These are phyloP conservation scores for Halophytophthora polymorphica DNA, from an alignment of 352 stramenopile genomes.

Conservation along the genomic window DNA sequence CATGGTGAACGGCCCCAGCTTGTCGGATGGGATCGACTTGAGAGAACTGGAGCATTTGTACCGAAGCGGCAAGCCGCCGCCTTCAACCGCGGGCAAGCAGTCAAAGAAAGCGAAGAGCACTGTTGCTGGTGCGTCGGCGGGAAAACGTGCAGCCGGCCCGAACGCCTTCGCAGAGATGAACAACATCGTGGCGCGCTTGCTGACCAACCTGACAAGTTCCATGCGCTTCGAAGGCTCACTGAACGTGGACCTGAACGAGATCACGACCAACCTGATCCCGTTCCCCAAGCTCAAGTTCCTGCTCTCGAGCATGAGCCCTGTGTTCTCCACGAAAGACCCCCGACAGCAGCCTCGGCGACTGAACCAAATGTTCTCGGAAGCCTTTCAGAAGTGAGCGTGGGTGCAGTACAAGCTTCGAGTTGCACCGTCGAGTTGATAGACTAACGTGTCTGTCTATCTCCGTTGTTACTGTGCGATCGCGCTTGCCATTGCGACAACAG, in stretches of 20 bases:
- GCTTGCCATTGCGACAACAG: conserved; percentile 24
- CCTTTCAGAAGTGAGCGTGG: conserved; percentile 50
- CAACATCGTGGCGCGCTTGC: conserved; percentile 95
- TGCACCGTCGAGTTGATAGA: neutral
- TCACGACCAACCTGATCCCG: conserved; percentile 99
- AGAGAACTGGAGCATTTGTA: conserved; percentile 50
- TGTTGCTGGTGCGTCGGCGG: conserved; percentile 1
- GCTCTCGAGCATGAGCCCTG: conserved; percentile 80
- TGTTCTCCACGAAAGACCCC: conserved; percentile 42
- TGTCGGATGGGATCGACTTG: conserved; percentile 49
- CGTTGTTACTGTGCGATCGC: too few species aligned
- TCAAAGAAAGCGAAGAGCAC: conserved; percentile 21
- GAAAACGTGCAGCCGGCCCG: conserved; percentile 14
- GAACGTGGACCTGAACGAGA: conserved; percentile 99
- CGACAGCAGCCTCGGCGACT: conserved; percentile 53
- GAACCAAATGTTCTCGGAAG: conserved; percentile 65
- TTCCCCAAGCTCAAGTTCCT: conserved; percentile 99
- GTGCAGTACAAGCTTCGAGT: neutral
- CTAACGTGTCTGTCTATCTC: conserved; percentile 3
- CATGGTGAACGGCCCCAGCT: conserved; percentile 32
- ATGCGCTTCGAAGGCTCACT: conserved; percentile 98
- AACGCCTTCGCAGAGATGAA: conserved; percentile 98
- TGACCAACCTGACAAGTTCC: conserved; percentile 98
- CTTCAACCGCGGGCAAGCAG: conserved; percentile 12
- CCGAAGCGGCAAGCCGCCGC: conserved; percentile 23